Percentiles rank a stretch among this genome's conserved stretches.
phyloP scores from a whole-genome alignment of 495 filamentous ascomycete species.

The Alectoria sarmentosa region DNA sequence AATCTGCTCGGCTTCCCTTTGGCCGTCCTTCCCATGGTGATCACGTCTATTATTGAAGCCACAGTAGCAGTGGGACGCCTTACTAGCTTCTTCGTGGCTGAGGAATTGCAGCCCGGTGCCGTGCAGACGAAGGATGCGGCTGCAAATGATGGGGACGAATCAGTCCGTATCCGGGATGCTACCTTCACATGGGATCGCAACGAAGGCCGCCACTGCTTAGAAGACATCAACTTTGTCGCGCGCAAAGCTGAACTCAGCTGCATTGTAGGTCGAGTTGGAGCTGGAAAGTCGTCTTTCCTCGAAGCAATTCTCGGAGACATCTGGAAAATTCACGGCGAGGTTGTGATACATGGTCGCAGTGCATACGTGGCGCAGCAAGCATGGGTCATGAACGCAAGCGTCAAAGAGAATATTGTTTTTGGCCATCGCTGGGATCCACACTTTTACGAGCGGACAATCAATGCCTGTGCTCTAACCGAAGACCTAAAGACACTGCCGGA shows the following conservation, averaged over 20 bases:
- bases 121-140: slow-evolving; percentile 61
- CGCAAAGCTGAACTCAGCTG: slow-evolving; percentile 89
- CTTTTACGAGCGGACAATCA: slow-evolving; percentile 91
- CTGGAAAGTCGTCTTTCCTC: slow-evolving; percentile 89
- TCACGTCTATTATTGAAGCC: slow-evolving; percentile 94
- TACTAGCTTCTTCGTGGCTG: slow-evolving; percentile 76
- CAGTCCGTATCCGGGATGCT: slow-evolving; percentile 72
- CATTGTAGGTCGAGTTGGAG: slow-evolving; percentile 89
- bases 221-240: slow-evolving; percentile 79
- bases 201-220: slow-evolving; percentile 50
- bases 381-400: slow-evolving; percentile 98
- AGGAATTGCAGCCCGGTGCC: slow-evolving; percentile 85
- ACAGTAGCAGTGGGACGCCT: slow-evolving; percentile 82
- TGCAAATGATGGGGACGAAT: slow-evolving; percentile 70
- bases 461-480: slow-evolving; percentile 86
- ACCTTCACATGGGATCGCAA: slow-evolving; percentile 94
- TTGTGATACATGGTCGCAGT: slow-evolving; percentile 67
- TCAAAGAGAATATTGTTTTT: slow-evolving; percentile 95
- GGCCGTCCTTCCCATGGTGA: slow-evolving; percentile 93
- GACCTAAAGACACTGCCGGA: slow-evolving; percentile 92
- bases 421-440: slow-evolving; percentile 89
- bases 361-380: slow-evolving; percentile 89
- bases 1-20: slow-evolving; percentile 94
- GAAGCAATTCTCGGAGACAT: slow-evolving; percentile 83
- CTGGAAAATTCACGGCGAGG: slow-evolving; percentile 82